Evolutionary conservation across 2,329 filamentous ascomycete genomes (phyloP).

Genomic region (Arthrobotrys pseudoclavata): DNA sequence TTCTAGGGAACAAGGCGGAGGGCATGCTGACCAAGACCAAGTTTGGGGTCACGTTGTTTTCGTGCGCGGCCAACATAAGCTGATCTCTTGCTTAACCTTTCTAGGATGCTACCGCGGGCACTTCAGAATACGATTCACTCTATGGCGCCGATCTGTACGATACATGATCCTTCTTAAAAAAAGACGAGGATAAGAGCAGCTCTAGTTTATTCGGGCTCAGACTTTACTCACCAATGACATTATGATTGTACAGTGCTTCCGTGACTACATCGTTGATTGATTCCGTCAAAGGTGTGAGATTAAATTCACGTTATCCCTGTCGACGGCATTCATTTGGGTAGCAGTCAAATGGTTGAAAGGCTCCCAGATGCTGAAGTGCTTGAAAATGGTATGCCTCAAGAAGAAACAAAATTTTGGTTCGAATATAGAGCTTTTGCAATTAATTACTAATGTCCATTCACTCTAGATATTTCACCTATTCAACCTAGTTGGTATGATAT

Average conservation of each 20-base stretch:
- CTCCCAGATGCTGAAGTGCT: conserved; percentile 61
- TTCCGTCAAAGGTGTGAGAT: conserved; percentile 49
- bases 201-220: too few relatives aligned
- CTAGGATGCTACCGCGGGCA: conserved; percentile 12
- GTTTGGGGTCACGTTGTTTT: background rate
- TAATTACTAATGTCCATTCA: conserved; percentile 45
- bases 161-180: background rate
- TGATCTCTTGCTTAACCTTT: background rate
- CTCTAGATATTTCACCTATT: conserved; percentile 66
- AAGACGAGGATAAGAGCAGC: background rate
- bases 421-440: too few relatives aligned
- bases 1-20: background rate
- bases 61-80: background rate
- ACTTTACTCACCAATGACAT: background rate
- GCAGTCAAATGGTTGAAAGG: conserved; percentile 61
- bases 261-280: conserved; percentile 48
- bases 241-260: conserved; percentile 29
- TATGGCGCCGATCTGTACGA: conserved; percentile 56
- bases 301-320: background rate
- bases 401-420: too few relatives aligned
- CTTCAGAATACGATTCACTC: conserved; percentile 49
- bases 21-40: background rate
- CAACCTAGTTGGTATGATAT: conserved; percentile 63
- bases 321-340: too few relatives aligned
- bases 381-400: conserved; percentile 43